Conservation (phyloP, 1,284 basidiomycete species). For the Papiliotrema fonsecae region DNA sequence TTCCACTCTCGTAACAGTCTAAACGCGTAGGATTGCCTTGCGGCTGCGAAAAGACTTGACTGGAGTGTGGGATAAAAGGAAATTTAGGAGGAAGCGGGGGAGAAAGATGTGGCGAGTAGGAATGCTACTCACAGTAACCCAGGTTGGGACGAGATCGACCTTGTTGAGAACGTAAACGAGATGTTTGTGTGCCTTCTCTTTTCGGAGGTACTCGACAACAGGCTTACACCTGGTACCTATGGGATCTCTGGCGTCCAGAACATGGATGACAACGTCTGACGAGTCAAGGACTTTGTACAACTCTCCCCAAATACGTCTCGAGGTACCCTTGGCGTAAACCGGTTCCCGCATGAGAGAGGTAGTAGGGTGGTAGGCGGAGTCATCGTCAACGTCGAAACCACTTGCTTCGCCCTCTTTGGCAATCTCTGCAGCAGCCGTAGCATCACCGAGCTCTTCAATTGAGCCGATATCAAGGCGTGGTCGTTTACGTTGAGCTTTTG, state of each 20-base stretch:
- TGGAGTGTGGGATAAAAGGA: constrained; percentile 49
- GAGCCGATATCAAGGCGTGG: constrained; percentile 76
- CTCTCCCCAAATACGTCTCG: constrained; percentile 92
- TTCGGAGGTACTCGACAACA: constrained; percentile 86
- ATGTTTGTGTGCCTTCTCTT: constrained; percentile 97
- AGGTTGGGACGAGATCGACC: constrained; percentile 96
- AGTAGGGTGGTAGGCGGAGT: constrained; percentile 32
- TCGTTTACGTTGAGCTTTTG: constrained; percentile 85
- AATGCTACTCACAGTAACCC: constrained; percentile 81
- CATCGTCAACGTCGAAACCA: constrained; percentile 26
- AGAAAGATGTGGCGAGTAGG: constrained; percentile 3
- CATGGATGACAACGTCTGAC: constrained; percentile 92
- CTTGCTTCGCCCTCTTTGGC: constrained; percentile 7
- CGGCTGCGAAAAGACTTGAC: constrained; percentile 50
- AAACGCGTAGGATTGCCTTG: constrained; percentile 34
- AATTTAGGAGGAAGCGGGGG: constrained; percentile 3
- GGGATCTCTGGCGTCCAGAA: constrained; percentile 94
- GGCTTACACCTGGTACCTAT: constrained; percentile 95
- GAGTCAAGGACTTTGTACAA: constrained; percentile 99
- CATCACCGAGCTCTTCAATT: constrained; percentile 77
- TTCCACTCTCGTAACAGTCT: constrained; percentile 61
- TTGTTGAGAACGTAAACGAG: constrained; percentile 97
- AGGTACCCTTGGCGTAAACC: constrained; percentile 88
- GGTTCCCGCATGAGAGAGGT: constrained; percentile 58
- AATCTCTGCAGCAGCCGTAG: constrained; percentile 52